phyloP scores from a whole-genome alignment of 2,329 filamentous ascomycete genomes.

The Chrysoporthe austroafricana region DNA sequence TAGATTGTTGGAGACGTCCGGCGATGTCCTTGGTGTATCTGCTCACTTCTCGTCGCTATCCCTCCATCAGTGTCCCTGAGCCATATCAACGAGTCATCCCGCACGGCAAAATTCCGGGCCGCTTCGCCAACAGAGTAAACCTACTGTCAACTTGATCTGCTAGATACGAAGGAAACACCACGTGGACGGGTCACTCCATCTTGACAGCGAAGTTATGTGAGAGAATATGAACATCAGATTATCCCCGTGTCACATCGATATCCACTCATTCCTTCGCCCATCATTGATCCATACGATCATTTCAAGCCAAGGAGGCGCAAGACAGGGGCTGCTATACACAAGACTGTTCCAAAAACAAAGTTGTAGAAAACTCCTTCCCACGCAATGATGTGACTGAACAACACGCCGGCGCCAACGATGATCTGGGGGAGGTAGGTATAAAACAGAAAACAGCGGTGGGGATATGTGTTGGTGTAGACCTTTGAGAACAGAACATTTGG shows the following conservation, averaged over 20 bases:
- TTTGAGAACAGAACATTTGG: slow-evolving; percentile 15
- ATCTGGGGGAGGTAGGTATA: slow-evolving; percentile 6
- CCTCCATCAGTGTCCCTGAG: background rate
- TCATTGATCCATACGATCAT: background rate
- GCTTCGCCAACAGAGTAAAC: background rate
- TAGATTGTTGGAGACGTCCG: background rate
- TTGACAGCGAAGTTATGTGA: background rate
- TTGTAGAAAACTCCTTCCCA: background rate
- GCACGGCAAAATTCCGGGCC: too few species aligned
- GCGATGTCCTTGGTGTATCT: background rate
- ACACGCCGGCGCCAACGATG: slow-evolving; percentile 16
- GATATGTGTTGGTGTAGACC: slow-evolving; percentile 17
- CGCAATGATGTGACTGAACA: slow-evolving; percentile 3
- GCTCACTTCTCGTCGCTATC: background rate
- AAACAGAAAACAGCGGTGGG: slow-evolving; percentile 11
- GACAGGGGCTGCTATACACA: slow-evolving; percentile 19
- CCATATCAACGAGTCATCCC: too few species aligned
- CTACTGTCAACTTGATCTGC: background rate
- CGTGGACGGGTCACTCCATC: background rate
- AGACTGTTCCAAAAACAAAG: slow-evolving; percentile 8
- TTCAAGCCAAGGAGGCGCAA: background rate
- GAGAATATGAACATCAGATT: slow-evolving; percentile 10
- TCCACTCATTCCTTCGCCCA: background rate
- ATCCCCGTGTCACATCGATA: slow-evolving; percentile 9
- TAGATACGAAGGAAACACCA: background rate